A percentile compares a stretch with the other conserved stretches of the same genome.
Conservation (phyloP, 1,139 yeast species). For the Protomyces lactucae-debilis region DNA sequence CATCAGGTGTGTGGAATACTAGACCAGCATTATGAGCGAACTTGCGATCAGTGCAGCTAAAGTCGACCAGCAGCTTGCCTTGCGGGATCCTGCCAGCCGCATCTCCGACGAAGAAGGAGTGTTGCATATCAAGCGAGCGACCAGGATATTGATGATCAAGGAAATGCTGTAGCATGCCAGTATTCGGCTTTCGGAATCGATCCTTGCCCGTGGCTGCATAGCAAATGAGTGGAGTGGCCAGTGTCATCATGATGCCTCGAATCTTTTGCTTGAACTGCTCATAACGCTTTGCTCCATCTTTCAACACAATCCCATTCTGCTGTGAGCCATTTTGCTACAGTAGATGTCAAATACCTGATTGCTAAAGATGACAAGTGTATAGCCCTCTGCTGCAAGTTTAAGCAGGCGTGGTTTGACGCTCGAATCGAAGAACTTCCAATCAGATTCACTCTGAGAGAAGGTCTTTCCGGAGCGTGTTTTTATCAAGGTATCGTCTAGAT, state of each 20-base stretch:
- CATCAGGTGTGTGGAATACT: conserved; percentile 65
- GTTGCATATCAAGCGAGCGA: conserved; percentile 38
- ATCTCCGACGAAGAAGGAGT: conserved; percentile 81
- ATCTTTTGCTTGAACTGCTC: conserved; percentile 39
- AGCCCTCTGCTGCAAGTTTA: conserved; percentile 29
- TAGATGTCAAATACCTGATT: conserved; percentile 63
- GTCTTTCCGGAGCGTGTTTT: conserved; percentile 53
- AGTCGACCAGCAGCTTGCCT: conserved; percentile 36
- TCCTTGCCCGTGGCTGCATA: conserved; percentile 49
- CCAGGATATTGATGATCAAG: conserved; percentile 39
- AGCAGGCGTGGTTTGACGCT: conserved; percentile 40
- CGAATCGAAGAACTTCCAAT: conserved; percentile 63
- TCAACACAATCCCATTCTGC: conserved; percentile 12
- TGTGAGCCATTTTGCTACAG: conserved; percentile 37
- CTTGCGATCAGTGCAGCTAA: conserved; percentile 66
- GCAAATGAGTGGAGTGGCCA: conserved; percentile 46
- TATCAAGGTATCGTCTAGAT: conserved; percentile 48
- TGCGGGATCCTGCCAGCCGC: conserved; percentile 83
- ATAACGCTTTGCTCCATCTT: conserved; percentile 46
- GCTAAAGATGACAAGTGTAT: conserved; percentile 61
- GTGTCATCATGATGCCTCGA: conserved; percentile 31
- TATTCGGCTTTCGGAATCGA: conserved; percentile 64
- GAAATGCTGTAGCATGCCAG: conserved; percentile 64
- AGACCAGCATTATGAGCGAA: conserved; percentile 61
- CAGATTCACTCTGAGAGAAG: conserved; percentile 54